Conservation (phyloP, 225 moss, liverwort and hornwort genomes). For the Rhytidiadelphus loreus region DNA sequence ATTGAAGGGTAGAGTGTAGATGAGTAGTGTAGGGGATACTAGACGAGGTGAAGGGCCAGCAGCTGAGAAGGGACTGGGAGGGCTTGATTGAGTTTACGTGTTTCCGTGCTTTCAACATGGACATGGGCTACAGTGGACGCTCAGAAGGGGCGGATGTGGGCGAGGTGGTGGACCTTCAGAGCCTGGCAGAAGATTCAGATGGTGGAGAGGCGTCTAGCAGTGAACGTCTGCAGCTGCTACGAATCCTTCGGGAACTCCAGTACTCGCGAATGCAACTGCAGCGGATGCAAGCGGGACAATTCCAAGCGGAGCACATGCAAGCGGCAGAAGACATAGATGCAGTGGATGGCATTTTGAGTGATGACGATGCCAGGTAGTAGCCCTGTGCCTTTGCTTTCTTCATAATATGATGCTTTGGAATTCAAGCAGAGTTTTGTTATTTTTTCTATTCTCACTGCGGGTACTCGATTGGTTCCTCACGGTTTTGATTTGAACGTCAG, state of each 20-base stretch:
- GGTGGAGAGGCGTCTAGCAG: not conserved
- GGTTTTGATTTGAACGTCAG: not conserved
- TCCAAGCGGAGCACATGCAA: constrained; percentile 28
- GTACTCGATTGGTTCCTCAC: not conserved
- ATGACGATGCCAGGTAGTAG: constrained; percentile 56
- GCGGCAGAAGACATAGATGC: constrained; percentile 77
- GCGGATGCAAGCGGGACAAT: constrained; percentile 1
- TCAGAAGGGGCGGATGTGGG: constrained; percentile 1
- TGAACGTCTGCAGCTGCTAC: constrained; percentile 18
- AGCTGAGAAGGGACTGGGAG: not conserved
- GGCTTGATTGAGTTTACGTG: not conserved
- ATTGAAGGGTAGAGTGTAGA: not conserved
- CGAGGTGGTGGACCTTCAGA: constrained; percentile 14
- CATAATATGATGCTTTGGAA: not conserved
- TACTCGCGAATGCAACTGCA: constrained; percentile 2
- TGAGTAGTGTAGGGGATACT: not conserved
- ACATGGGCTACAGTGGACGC: constrained; percentile 8
- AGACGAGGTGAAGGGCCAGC: not conserved
- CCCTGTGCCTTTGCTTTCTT: not conserved
- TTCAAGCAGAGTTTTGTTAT: not conserved
- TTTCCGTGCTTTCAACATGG: not conserved
- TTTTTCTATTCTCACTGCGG: not conserved
- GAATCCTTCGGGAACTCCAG: constrained; percentile 21
- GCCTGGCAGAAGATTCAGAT: constrained; percentile 6
- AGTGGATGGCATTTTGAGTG: constrained; percentile 45